A percentile compares a stretch with the other conserved stretches of the same genome.
These are phyloP conservation scores for Escovopsis sp. DNA, from an alignment of 2,329 filamentous ascomycete species.

Conservation along the genomic window DNA sequence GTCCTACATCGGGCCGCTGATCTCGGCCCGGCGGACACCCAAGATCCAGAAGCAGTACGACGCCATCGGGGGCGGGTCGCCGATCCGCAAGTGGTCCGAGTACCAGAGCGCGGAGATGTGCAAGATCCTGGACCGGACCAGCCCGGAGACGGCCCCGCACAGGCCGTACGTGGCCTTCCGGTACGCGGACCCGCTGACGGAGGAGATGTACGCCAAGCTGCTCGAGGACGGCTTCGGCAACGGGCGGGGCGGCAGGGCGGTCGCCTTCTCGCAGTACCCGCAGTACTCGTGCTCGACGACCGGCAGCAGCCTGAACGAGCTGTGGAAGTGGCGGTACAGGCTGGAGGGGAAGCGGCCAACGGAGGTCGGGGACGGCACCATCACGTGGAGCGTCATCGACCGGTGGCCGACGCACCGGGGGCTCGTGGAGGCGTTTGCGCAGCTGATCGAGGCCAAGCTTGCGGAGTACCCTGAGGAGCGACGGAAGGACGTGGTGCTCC, in stretches of 20 bases:
- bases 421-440: slow-evolving; percentile 79
- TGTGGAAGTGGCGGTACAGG: slow-evolving; percentile 92
- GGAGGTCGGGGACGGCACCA: slow-evolving; percentile 45
- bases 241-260: slow-evolving; percentile 79
- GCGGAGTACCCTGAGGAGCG: slow-evolving; percentile 70
- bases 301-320: slow-evolving; percentile 85
- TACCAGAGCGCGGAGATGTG: slow-evolving; percentile 91
- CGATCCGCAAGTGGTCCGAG: slow-evolving; percentile 96
- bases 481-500: slow-evolving; percentile 63
- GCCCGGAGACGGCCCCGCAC: slow-evolving; percentile 85
- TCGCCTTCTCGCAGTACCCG: slow-evolving; percentile 96
- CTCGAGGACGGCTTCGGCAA: slow-evolving; percentile 81
- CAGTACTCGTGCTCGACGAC: slow-evolving; percentile 98
- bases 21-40: slow-evolving; percentile 73
- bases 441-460: slow-evolving; percentile 78
- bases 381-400: slow-evolving; percentile 95
- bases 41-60: slow-evolving; percentile 96
- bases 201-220: slow-evolving; percentile 76
- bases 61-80: slow-evolving; percentile 91
- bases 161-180: slow-evolving; percentile 96
- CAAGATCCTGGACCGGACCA: slow-evolving; percentile 83
- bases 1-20: slow-evolving; percentile 75
- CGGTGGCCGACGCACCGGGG: slow-evolving; percentile 89
- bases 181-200: slow-evolving; percentile 84
- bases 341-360: slow-evolving; percentile 60